These are phyloP conservation scores for Persicaria maculosa DNA, from an alignment of 148 eudicot species.

Conservation along the genomic window DNA sequence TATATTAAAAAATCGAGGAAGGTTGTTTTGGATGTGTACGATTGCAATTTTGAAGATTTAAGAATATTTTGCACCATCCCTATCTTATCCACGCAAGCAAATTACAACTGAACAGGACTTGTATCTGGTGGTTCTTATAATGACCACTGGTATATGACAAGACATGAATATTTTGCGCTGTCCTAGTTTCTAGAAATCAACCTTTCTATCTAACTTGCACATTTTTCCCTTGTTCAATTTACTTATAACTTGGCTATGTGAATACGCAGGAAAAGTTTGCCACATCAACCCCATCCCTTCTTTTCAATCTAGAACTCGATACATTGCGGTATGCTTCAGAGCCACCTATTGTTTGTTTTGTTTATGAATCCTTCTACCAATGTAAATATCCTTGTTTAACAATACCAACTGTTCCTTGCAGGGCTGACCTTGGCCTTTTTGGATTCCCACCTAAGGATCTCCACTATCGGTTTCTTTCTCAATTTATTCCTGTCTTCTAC, in stretches of 20 bases:
- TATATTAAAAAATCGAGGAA: background rate
- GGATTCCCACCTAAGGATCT: constrained; percentile 93
- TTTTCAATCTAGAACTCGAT: constrained; percentile 94
- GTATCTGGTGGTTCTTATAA: background rate
- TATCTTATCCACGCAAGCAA: no score
- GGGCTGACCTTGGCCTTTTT: constrained; percentile 90
- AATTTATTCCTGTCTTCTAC: constrained; percentile 83
- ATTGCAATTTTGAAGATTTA: no score
- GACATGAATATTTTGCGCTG: background rate
- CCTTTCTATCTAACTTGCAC: background rate
- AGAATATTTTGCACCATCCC: no score
- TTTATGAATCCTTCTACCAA: constrained; percentile 10
- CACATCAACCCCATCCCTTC: constrained; percentile 70
- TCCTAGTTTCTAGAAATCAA: background rate
- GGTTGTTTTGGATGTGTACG: no score
- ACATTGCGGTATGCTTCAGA: constrained; percentile 65
- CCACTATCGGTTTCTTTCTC: constrained; percentile 92
- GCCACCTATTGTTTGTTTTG: constrained; percentile 7
- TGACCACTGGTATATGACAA: background rate
- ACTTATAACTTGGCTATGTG: background rate
- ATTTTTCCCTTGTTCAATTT: constrained; percentile 5
- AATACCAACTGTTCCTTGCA: constrained; percentile 24
- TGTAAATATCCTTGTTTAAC: constrained; percentile 9
- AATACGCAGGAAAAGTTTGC: constrained; percentile 80
- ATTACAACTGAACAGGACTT: background rate